Base-by-base conservation (phyloP, 257 asterid species). In the Anisodus acutangulus region DNA sequence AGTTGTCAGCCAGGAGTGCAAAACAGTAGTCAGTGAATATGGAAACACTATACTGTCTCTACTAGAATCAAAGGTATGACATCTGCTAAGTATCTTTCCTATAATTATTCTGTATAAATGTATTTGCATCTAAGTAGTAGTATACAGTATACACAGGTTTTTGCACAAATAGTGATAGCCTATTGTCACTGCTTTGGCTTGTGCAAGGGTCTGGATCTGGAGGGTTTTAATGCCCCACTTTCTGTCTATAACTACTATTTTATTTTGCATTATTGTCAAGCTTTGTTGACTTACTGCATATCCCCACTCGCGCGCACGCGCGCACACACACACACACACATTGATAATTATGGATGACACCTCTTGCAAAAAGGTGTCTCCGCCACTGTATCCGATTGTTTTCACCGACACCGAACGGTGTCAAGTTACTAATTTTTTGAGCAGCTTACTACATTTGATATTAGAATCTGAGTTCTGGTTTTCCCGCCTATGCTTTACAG, bases 1-100 rank as follows among this genome's bases (percentile, higher is more conserved):
- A 63, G 93, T 95, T 81, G 89, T 92, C 55, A 95, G 98, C 91
- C 96, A 92, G 84, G 98, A 95, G 86, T 94, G 98, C 93, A 95
- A 90, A 87, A 84, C 94, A 8, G 86, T 94, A 9, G 97, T 93
- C 84, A 81, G 92, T 22, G 69, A 85, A 62, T 95, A 95, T 59
- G 98, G 98, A 59, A 86, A 92, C 86, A 88, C 91, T 85, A 94
- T 95, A 62, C 67, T 92, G 85, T 97, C 92, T 10, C 15, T 94
- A 89, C 86, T 95, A 84, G 82, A 85, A 83, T 84, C 97, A 71
- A 83, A 93, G 97, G 98, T 91, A 88, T 59, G 58, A 49, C 54
- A 84, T 63, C 19, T 53, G 82, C 84, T 26, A 69, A 9, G 16
- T 41, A 35, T 78, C 1, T 55, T 13, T 76, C 47, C 80, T 39